These are phyloP conservation scores for Cladophialophora psammophila DNA, from an alignment of 2,329 filamentous ascomycete genomes.

Conservation along the genomic window DNA sequence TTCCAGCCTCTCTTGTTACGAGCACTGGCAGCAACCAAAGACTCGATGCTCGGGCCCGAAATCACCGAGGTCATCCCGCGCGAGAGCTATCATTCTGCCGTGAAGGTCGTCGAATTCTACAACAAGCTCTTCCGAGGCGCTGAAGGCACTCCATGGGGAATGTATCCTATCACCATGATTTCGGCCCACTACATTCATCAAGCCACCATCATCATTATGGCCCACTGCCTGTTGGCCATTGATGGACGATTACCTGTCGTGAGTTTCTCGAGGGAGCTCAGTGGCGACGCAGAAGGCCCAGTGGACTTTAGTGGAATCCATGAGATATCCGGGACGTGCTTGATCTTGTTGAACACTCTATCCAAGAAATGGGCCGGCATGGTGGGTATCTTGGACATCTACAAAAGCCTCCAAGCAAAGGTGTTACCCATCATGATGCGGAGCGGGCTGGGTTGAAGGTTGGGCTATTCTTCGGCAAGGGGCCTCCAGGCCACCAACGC, in stretches of 20 bases:
- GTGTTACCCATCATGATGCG: conserved; percentile 40
- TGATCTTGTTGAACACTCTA: conserved; percentile 40
- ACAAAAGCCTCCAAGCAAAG: conserved; percentile 41
- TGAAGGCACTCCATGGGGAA: conserved; percentile 41
- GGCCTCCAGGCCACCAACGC: neutral
- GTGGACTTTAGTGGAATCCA: conserved; percentile 41
- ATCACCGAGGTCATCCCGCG: conserved; percentile 37
- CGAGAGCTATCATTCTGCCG: conserved; percentile 44
- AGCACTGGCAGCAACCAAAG: conserved; percentile 38
- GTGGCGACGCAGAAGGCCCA: conserved; percentile 33
- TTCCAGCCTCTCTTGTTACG: conserved; percentile 45
- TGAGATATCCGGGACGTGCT: conserved; percentile 41
- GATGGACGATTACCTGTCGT: conserved; percentile 42
- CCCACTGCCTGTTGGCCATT: conserved; percentile 43
- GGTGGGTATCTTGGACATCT: conserved; percentile 41
- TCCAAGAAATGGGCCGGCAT: conserved; percentile 41
- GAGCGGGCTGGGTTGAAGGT: conserved; percentile 30
- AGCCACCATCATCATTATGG: conserved; percentile 44
- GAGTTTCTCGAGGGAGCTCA: conserved; percentile 37
- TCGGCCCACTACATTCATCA: conserved; percentile 46
- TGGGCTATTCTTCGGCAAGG: neutral
- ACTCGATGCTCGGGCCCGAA: conserved; percentile 33
- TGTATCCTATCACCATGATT: conserved; percentile 46
- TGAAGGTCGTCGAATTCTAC: conserved; percentile 44
- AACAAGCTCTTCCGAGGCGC: conserved; percentile 44